Evolutionary conservation across 2,329 filamentous ascomycete species (phyloP).

Genomic region (Monosporascus sp.): DNA sequence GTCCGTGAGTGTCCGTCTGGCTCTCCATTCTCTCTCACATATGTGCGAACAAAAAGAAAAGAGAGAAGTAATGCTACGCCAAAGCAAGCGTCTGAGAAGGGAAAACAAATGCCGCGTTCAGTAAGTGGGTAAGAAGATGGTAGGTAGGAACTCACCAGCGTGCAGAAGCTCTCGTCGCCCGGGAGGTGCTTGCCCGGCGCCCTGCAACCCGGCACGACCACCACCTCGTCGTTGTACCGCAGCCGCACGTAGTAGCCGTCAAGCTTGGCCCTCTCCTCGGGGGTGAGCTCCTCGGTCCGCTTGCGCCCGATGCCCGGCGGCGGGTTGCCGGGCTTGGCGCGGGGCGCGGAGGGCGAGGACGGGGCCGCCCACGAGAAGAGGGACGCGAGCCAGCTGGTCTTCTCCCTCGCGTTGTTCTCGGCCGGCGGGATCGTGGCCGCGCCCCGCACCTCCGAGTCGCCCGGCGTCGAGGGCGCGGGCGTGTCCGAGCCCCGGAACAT

Average conservation of each 20-base stretch:
- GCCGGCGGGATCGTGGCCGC: slow-evolving; percentile 8
- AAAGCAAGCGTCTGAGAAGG: too few species aligned
- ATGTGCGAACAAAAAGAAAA: not conserved
- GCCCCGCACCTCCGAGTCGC: not conserved
- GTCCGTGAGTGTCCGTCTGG: not conserved
- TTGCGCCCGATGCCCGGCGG: slow-evolving; percentile 55
- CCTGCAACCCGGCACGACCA: slow-evolving; percentile 78
- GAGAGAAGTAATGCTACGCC: too few species aligned
- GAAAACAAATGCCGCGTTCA: too few species aligned
- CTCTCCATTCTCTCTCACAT: not conserved
- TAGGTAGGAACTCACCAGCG: slow-evolving; percentile 53
- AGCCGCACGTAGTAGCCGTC: slow-evolving; percentile 82
- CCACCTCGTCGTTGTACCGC: slow-evolving; percentile 81
- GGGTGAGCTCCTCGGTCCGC: slow-evolving; percentile 48
- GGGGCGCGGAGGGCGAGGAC: slow-evolving; percentile 2
- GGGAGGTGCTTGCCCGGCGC: slow-evolving; percentile 73
- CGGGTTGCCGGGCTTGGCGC: slow-evolving; percentile 23
- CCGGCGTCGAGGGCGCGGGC: slow-evolving; percentile 4
- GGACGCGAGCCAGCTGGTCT: slow-evolving; percentile 27
- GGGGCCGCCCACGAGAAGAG: slow-evolving; percentile 23
- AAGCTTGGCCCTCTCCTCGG: slow-evolving; percentile 53
- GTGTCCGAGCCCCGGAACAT: slow-evolving; percentile 60
- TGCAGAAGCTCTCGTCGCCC: slow-evolving; percentile 86
- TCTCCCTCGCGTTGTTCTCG: slow-evolving; percentile 2
- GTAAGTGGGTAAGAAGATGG: not conserved